Evolutionary conservation across 306 rosid genomes (phyloP), one percentile per base, ranked within the genome.

Genomic region (Chamaecrista fasciculata): DNA sequence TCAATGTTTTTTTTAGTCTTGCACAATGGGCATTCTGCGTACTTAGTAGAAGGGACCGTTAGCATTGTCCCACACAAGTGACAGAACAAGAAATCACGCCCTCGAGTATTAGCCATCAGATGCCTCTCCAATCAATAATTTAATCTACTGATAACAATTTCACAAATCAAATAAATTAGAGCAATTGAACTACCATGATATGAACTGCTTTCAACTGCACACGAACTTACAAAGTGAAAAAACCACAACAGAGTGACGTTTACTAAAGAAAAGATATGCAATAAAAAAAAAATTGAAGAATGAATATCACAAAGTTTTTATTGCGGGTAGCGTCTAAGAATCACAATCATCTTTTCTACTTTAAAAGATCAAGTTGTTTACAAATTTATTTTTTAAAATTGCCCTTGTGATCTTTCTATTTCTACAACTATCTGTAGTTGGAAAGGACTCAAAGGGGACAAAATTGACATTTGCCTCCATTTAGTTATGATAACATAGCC

Each of bases 1-100:
- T 55, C 26, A 9, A 76, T 55, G 26, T 55, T 39, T 23, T 46
- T 14, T 39, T 10, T 77, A 37, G 59, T 67, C 36, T 72, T 69
- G 77, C 85, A 69, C 57, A 72, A 25, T 8, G 85, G 82, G 57
- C 82, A 81, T 23, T 49, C 9, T 0, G 80, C 79, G 2, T 68
- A 57, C 25, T 77, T 11, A 4, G 26, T 1, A 55, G 85, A 81
- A 62, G 80, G 77, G 16, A 51, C 77, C 3, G 18, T 28, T 25
- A 81, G 80, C 77, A 65, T 42, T 12, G 80, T 81, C 31, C 85
- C 85, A 28, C 82, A 81, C 43, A 69, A 40, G 16, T 73, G 28
- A 48, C 85, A 81, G 74, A 77, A 81, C 46, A 44, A 46, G 64
- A 81, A 81, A 81, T 77, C 85, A 3, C 73, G 82, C 12, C 71